phyloP scores from a whole-genome alignment of 805 yeast genomes.

The Candida ovalis region DNA sequence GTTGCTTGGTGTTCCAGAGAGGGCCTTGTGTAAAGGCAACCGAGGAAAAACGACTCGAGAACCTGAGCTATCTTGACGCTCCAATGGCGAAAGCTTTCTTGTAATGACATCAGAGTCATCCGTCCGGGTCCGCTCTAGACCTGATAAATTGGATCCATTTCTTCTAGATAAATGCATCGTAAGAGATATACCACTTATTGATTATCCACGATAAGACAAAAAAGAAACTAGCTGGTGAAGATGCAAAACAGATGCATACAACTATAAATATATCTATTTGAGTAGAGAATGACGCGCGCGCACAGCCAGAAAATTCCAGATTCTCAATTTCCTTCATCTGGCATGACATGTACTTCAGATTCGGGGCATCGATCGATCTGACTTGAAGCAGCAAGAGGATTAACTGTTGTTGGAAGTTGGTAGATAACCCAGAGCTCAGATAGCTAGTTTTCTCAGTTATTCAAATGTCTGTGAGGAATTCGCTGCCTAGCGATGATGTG shows the following conservation, averaged over 20 bases:
- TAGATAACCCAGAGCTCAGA: too few species aligned
- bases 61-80: background rate
- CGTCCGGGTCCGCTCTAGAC: slow-evolving; percentile 10
- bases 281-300: background rate
- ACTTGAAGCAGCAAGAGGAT: too few species aligned
- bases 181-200: background rate
- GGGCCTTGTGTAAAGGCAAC: background rate
- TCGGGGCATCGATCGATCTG: too few species aligned
- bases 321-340: too few species aligned
- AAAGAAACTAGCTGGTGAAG: too few species aligned
- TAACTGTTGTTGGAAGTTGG: too few species aligned
- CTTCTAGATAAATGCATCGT: background rate
- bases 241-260: too few species aligned
- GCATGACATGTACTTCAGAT: too few species aligned
- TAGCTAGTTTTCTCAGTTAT: too few species aligned
- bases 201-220: too few species aligned
- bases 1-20: background rate
- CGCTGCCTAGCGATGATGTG: background rate
- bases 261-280: too few species aligned
- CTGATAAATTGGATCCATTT: slow-evolving; percentile 5
- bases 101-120: slow-evolving; percentile 5
- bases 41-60: background rate
- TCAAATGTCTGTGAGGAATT: background rate
- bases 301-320: background rate
- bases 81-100: background rate